phyloP scores from a whole-genome alignment of 768 basidiomycete species.

The Boletus eberwhitei region DNA sequence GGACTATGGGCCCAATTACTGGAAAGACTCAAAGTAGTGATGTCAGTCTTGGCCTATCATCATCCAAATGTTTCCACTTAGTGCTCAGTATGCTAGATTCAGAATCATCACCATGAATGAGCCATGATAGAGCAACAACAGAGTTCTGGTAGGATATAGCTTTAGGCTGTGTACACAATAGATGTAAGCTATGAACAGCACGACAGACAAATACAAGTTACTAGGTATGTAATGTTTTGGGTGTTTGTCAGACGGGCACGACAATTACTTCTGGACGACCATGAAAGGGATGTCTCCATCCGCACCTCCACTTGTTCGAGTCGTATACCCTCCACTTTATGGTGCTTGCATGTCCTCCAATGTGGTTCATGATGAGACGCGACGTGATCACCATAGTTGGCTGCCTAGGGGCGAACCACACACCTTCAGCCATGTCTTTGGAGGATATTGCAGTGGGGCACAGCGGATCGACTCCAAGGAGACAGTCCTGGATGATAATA shows the following conservation, averaged over 20 bases:
- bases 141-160: background rate
- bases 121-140: background rate
- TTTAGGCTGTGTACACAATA: background rate
- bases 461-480: conserved; percentile 37
- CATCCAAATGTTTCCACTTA: background rate
- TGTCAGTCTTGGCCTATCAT: too few relatives aligned
- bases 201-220: background rate
- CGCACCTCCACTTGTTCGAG: conserved; percentile 39
- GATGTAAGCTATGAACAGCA: background rate
- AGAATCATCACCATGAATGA: background rate
- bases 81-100: too few relatives aligned
- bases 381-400: conserved; percentile 39
- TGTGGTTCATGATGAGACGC: conserved; percentile 41
- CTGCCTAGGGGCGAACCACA: conserved; percentile 14
- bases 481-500: conserved; percentile 41
- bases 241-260: conserved; percentile 24
- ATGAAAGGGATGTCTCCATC: conserved; percentile 47
- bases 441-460: conserved; percentile 27
- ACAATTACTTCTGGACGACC: conserved; percentile 36
- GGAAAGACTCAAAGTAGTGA: conserved; percentile 4
- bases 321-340: conserved; percentile 29
- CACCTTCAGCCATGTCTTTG: background rate
- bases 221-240: background rate
- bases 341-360: conserved; percentile 39
- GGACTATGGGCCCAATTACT: conserved; percentile 33